Base-by-base conservation (phyloP, 495 filamentous ascomycete species). In the Aspergillus sparsus region DNA sequence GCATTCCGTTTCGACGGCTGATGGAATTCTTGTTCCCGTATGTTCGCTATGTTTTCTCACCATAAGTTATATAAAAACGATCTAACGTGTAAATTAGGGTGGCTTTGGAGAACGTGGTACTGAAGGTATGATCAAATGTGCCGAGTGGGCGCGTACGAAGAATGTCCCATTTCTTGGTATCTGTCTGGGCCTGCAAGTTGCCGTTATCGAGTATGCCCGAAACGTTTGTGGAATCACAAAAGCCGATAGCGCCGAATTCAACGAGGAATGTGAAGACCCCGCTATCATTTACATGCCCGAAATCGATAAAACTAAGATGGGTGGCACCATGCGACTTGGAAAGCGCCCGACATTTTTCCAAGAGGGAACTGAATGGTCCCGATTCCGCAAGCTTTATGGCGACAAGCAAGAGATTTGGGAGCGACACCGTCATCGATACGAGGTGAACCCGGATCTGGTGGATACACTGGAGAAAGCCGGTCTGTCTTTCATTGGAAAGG, bases 211-310 rank as follows among this genome's bases (percentile, higher is more conserved):
- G 68, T 90, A 83, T 60, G 90, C 90, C n/a, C 83, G 89, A 37
- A 83, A 92, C 59, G 75, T 91, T 9, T 87, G 82, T 76, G 83
- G 78, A 32, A 75, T 89, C 44, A 62, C 73, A 7, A 74, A 78
- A 50, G 91, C 89, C 3, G 81, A 77, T 11, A 88, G 83, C 31
- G 83, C 82, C 41, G 91, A 96, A 68, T 81, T 94, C 54, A 70
- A 86, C 57, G 74, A 77, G 0, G 57, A 75, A 3, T 77, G 83
- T 6, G 69, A 79, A 35, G 71, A 91, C 58, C 83, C 80, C 10
- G 81, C 90, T 12, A 82, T 98, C 62, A 85, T 97, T 61, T 90
- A 87, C 74, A 98, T 98, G 94, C 94, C 93, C 2, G 93, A 98
- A 73, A 82, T 89, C 57, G 82, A 87, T 77, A 88, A 81, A 71